Conservation (phyloP, 2,329 filamentous ascomycete genomes). For the Colletotrichum neosansevieriae region DNA sequence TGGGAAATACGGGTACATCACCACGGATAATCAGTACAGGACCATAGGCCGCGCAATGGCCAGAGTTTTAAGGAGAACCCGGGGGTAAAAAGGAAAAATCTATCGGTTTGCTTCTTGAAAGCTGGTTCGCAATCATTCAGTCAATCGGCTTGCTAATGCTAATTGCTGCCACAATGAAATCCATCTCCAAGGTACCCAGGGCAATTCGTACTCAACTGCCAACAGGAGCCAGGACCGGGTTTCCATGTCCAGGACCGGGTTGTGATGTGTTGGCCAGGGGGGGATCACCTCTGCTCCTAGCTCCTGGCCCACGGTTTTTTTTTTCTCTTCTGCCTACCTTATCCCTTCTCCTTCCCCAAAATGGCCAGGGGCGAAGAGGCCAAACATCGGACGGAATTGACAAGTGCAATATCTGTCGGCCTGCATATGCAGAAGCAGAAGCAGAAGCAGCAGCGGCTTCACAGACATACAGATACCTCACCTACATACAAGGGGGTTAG, state of each 20-base stretch:
- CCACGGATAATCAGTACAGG: constrained; percentile 1
- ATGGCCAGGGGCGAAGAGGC: neutral
- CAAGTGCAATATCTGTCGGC: constrained; percentile 22
- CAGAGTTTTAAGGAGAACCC: neutral
- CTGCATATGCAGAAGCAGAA: constrained; percentile 14
- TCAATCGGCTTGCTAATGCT: neutral
- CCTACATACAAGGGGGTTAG: no score
- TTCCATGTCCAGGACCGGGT: constrained; percentile 3
- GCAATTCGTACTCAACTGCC: no score
- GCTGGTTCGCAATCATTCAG: neutral
- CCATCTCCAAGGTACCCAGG: no score
- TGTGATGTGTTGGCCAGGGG: neutral
- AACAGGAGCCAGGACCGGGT: neutral
- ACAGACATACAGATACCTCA: neutral
- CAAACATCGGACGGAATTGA: constrained; percentile 32
- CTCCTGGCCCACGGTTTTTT: neutral
- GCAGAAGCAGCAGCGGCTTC: constrained; percentile 10
- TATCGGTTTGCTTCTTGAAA: neutral
- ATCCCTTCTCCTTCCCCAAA: no score
- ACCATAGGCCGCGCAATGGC: constrained; percentile 1
- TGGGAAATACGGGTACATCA: neutral
- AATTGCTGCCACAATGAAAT: no score
- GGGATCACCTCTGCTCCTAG: constrained; percentile 15
- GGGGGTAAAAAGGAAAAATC: neutral
- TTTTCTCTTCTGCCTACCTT: no score